Evolutionary conservation across 2,329 filamentous ascomycete genomes (phyloP), one percentile per base, ranked within the genome.

Genomic region (Mollisia scopiformis): DNA sequence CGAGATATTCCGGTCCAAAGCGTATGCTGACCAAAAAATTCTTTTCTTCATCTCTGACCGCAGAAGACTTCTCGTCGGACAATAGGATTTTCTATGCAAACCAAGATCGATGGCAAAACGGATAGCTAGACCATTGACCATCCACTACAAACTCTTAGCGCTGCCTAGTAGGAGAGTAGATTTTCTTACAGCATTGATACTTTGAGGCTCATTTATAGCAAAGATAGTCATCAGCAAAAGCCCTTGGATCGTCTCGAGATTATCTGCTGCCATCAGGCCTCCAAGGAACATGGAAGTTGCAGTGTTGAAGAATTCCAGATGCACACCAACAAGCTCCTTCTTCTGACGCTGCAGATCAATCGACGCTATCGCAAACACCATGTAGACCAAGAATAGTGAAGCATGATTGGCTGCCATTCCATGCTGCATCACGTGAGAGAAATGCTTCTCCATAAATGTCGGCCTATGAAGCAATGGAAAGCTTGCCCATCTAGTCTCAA

Each of bases 21-120:
- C 71, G 49, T 78, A 78, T 0, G 73, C 69, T 50, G 73, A 75
- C 76, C 76, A 79, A 47, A 78, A 73, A 6, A 78, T 72, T n/a
- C 77, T 69, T 59, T 78, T 77, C 14, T 76, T 72, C 21, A 78
- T 75, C 13, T 74, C 70, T n/a, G 37, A 39, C 3, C 37, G 52
- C 1, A 55, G 28, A 28, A 55, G 52, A 21, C 49, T 51, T 33
- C 49, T 27, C 5, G 52, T 43, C 21, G 37, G 35, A 31, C 52
- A 51, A 33, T 31, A 33, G 3, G 49, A 31, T 21, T 51, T 51
- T 51, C 52, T 25, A n/a, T 57, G 55, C 10, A 57, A 31, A 50
- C 55, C 55, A 13, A 57, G 43, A 35, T 57, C 55, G 5, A 57
- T 47, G 21, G 55, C 55, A 11, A 49, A 50, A 10, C 55, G 11